A percentile compares a stretch with the other conserved stretches of the same genome.
phyloP scores from a whole-genome alignment of 176 grass and related monocot species.

The Bromus sterilis region DNA sequence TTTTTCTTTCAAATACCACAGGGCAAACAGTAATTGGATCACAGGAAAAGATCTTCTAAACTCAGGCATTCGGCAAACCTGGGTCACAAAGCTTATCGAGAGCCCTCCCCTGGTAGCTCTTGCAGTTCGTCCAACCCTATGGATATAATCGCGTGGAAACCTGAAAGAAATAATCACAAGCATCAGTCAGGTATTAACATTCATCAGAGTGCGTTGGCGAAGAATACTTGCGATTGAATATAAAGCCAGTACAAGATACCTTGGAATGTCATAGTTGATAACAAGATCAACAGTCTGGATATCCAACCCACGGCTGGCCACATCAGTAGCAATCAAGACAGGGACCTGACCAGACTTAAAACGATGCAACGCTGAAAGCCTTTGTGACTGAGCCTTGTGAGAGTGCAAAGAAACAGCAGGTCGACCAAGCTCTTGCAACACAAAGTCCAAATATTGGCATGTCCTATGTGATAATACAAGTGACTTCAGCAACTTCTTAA shows the following conservation, averaged over 20 bases:
- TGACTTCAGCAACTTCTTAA: constrained; percentile 6
- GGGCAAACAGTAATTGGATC: not conserved
- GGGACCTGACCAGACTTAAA: constrained; percentile 80
- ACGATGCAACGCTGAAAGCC: constrained; percentile 57
- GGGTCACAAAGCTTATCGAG: constrained; percentile 77
- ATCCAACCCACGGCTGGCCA: constrained; percentile 95
- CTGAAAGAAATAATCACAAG: constrained; percentile 33
- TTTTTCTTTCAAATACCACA: not conserved
- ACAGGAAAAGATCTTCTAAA: not conserved
- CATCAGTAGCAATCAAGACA: constrained; percentile 72
- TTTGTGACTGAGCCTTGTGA: constrained; percentile 64
- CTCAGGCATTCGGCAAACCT: constrained; percentile 41
- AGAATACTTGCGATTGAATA: not conserved
- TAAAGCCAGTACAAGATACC: constrained; percentile 26
- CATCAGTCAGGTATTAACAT: not conserved
- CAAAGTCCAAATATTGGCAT: constrained; percentile 66
- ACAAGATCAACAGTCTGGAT: constrained; percentile 98
- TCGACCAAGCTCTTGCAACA: constrained; percentile 66
- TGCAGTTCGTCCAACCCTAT: constrained; percentile 92
- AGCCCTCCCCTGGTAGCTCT: constrained; percentile 79
- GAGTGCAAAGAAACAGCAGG: constrained; percentile 83
- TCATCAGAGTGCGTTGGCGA: not conserved
- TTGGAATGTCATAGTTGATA: constrained; percentile 91
- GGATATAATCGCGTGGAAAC: constrained; percentile 72
- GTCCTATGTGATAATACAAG: constrained; percentile 40